phyloP scores from a whole-genome alignment of 139 green algal species.

The Chlorella sp. region DNA sequence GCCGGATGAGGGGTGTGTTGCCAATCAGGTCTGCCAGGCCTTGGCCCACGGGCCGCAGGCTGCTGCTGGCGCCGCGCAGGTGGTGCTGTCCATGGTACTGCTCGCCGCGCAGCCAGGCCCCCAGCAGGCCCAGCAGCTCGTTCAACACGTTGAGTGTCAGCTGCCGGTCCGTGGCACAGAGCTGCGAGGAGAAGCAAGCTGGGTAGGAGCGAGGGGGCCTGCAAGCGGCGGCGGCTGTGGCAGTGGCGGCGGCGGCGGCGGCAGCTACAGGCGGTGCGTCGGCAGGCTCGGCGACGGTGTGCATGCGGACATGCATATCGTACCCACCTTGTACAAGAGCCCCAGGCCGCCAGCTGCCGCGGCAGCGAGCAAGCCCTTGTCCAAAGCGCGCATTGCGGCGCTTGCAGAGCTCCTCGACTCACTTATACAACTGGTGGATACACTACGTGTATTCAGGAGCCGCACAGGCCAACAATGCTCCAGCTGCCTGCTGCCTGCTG shows the following conservation, averaged over 20 bases:
- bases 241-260: neutral
- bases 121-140: neutral
- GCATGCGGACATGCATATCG: too few relatives aligned
- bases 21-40: slow-evolving; percentile 77
- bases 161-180: neutral
- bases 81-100: neutral
- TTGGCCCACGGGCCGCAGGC: slow-evolving; percentile 16
- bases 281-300: too few relatives aligned
- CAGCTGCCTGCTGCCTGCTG: too few relatives aligned
- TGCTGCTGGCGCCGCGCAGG: slow-evolving; percentile 1
- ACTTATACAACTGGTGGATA: too few relatives aligned
- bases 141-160: neutral
- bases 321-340: too few relatives aligned
- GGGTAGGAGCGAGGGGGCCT: neutral
- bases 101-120: neutral
- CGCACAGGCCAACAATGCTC: too few relatives aligned
- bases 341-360: too few relatives aligned
- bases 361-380: too few relatives aligned
- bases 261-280: neutral
- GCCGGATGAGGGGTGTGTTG: slow-evolving; percentile 83
- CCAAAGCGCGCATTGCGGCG: too few relatives aligned
- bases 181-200: neutral
- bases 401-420: too few relatives aligned
- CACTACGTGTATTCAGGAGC: too few relatives aligned
- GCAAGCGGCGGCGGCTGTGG: neutral